A percentile compares a stretch with the other conserved stretches of the same genome.
Evolutionary conservation across 805 yeast species (phyloP).

Genomic region (Kazachstania bromeliacearum): DNA sequence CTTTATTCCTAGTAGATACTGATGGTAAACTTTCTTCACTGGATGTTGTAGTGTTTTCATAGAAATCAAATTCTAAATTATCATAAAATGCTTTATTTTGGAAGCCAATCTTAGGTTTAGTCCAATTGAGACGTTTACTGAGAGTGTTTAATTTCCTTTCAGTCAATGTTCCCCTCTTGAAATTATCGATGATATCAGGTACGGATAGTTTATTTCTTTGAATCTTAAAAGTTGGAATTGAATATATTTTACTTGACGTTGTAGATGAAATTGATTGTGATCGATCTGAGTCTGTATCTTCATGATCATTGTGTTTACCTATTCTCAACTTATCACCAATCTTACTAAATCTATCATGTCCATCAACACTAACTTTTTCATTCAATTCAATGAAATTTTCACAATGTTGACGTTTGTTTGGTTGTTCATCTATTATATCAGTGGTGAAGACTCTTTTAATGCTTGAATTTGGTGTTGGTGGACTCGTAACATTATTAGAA

Average conservation of each 20-base stretch:
- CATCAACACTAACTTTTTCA: not conserved
- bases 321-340: too few species aligned
- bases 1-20: not conserved
- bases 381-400: not conserved
- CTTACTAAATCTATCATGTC: not conserved
- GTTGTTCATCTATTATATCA: not conserved
- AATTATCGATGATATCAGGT: slow-evolving; percentile 11
- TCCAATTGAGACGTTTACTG: slow-evolving; percentile 3
- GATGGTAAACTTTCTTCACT: not conserved
- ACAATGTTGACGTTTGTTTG: not conserved
- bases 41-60: not conserved
- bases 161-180: slow-evolving; percentile 13
- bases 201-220: slow-evolving; percentile 8
- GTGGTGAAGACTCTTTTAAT: not conserved
- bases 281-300: too few species aligned
- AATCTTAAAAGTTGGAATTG: slow-evolving; percentile 38
- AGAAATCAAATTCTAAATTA: slow-evolving; percentile 2
- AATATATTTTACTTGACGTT: slow-evolving; percentile 9
- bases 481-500: not conserved
- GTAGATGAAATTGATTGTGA: slow-evolving; percentile 1
- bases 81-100: slow-evolving; percentile 16
- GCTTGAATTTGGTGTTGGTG: not conserved
- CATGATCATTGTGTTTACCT: too few species aligned
- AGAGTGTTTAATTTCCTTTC: slow-evolving; percentile 9
- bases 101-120: slow-evolving; percentile 5